A percentile compares a stretch with the other conserved stretches of the same genome.
Conservation (phyloP, 2,329 filamentous ascomycete species). For the Fusarium austroafricanum region DNA sequence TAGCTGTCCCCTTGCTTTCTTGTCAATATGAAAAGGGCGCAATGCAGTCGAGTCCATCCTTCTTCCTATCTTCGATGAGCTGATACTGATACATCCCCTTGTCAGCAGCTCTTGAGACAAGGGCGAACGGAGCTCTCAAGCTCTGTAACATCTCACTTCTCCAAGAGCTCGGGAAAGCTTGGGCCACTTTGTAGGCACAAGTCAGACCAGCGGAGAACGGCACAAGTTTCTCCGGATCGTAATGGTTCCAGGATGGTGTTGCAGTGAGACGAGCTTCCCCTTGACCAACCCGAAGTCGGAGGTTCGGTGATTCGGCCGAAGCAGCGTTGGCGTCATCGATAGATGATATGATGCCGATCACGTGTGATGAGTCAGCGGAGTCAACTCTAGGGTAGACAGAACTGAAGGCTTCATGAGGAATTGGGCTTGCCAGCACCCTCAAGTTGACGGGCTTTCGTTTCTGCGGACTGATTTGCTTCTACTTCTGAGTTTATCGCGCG, state of each 20-base stretch:
- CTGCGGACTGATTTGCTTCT: not conserved
- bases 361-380: fast-evolving
- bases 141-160: conserved; percentile 36
- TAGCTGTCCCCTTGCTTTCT: not conserved
- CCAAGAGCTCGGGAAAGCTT: conserved; percentile 19
- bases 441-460: not conserved
- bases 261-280: conserved; percentile 11
- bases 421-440: not conserved
- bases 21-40: not conserved
- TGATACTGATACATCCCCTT: conserved; percentile 9
- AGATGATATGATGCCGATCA: conserved; percentile 7
- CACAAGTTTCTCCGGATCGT: conserved; percentile 30
- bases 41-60: not conserved
- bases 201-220: conserved; percentile 22
- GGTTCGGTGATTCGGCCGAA: not conserved
- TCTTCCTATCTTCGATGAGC: not conserved
- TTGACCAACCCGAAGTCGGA: conserved; percentile 24
- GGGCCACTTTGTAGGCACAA: conserved; percentile 10
- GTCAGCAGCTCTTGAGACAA: conserved; percentile 23
- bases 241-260: conserved; percentile 10
- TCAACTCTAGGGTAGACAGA: not conserved
- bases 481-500: not conserved
- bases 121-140: conserved; percentile 31
- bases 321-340: conserved; percentile 35
- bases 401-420: no score